Evolutionary conservation across 768 basidiomycete genomes (phyloP).

Genomic region (Rhizopogon salebrosus): DNA sequence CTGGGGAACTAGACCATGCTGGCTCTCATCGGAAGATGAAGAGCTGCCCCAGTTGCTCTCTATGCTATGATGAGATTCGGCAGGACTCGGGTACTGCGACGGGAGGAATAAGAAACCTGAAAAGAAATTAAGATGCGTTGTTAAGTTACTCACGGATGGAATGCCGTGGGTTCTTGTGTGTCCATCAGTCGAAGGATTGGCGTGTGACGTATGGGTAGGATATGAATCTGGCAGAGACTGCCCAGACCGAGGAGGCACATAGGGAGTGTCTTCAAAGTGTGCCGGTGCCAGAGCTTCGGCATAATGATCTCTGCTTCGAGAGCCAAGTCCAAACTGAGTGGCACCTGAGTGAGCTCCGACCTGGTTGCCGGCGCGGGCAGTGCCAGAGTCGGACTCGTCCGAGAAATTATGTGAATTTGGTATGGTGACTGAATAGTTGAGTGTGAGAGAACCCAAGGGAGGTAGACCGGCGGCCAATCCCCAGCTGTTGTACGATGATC

Average conservation of each 20-base stretch:
- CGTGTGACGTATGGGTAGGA: conserved; percentile 11
- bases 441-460: conserved; percentile 11
- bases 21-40: conserved; percentile 15
- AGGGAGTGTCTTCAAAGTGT: conserved; percentile 23
- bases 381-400: conserved; percentile 17
- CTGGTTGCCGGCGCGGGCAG: conserved; percentile 8
- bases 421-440: conserved; percentile 6
- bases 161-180: conserved; percentile 7
- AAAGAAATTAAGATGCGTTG: background rate
- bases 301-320: conserved; percentile 11
- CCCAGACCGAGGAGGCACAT: conserved; percentile 21
- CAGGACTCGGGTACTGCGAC: conserved; percentile 20
- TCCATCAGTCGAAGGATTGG: conserved; percentile 2
- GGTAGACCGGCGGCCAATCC: conserved; percentile 6
- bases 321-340: conserved; percentile 8
- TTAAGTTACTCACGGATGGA: conserved; percentile 10
- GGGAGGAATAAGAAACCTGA: background rate
- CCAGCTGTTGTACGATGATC: conserved; percentile 11
- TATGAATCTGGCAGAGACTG: conserved; percentile 15
- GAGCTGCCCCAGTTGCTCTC: conserved; percentile 24
- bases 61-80: conserved; percentile 17
- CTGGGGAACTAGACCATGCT: conserved; percentile 2
- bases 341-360: conserved; percentile 9
- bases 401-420: conserved; percentile 10
- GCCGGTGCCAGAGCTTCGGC: conserved; percentile 13